A percentile compares a stretch with the other conserved stretches of the same genome.
Conservation (phyloP, 2,329 filamentous ascomycete genomes). For the Aureobasidium vineae region DNA sequence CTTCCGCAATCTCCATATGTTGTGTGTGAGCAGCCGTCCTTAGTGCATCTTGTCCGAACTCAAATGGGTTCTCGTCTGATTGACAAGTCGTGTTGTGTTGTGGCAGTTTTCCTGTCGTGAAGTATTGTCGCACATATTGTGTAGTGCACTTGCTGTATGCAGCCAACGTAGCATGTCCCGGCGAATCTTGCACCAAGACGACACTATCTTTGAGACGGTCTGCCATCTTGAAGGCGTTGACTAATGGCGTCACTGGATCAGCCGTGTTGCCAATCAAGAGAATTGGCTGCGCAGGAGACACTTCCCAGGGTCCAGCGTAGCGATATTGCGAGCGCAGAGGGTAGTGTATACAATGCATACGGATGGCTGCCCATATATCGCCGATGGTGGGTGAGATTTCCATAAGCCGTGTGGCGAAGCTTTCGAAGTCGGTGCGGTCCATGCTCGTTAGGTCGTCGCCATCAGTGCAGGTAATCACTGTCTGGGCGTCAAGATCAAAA, state of each 20-base stretch:
- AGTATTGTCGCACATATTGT: background rate
- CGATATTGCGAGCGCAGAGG: background rate
- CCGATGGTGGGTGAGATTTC: constrained; percentile 37
- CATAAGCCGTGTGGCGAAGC: constrained; percentile 33
- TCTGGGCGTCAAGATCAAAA: constrained; percentile 26
- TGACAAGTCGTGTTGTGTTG: background rate
- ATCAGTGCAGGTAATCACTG: constrained; percentile 41
- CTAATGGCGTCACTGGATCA: constrained; percentile 60
- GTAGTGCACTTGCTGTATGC: background rate
- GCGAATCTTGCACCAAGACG: constrained; percentile 47
- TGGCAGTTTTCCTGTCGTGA: background rate
- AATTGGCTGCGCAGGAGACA: constrained; percentile 53
- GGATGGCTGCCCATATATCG: constrained; percentile 40
- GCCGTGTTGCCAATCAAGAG: constrained; percentile 58
- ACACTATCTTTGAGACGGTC: constrained; percentile 44
- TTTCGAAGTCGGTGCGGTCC: constrained; percentile 29
- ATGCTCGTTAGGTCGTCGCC: constrained; percentile 33
- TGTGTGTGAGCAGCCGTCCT: background rate
- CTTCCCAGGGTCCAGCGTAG: constrained; percentile 30
- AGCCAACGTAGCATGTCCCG: constrained; percentile 35
- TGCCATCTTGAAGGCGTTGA: constrained; percentile 47
- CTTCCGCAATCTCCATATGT: background rate
- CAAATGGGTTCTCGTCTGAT: background rate
- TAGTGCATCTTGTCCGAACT: background rate
- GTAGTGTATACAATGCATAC: constrained; percentile 38